A percentile compares a stretch with the other conserved stretches of the same genome.
Evolutionary conservation across 2,329 filamentous ascomycete genomes (phyloP).

Genomic region (Graphilbum sp.): DNA sequence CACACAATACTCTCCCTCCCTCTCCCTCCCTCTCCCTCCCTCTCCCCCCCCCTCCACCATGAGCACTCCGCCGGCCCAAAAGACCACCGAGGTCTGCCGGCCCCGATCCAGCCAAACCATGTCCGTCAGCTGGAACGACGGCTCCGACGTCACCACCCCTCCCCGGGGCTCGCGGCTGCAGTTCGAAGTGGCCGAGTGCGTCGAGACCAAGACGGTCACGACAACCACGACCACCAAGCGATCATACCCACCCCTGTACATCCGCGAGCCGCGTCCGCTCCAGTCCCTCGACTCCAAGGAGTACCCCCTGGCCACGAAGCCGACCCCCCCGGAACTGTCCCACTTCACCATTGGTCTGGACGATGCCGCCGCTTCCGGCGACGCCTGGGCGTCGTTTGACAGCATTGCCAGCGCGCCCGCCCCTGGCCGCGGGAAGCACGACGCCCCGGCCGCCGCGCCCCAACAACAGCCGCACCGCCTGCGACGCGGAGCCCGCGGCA

Average conservation of each 20-base stretch:
- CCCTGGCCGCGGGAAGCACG: no score
- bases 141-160: conserved; percentile 11
- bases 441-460: conserved; percentile 1
- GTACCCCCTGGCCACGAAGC: conserved; percentile 71
- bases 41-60: no score
- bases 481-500: no score
- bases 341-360: conserved; percentile 58
- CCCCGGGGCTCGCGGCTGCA: conserved; percentile 20
- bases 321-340: conserved; percentile 64
- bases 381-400: conserved; percentile 12
- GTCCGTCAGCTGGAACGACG: conserved; percentile 19
- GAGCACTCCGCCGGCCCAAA: conserved; percentile 9
- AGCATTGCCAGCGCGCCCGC: conserved; percentile 2
- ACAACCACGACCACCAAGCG: conserved; percentile 81
- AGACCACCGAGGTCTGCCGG: conserved; percentile 15
- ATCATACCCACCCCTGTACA: conserved; percentile 70
- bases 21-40: no score
- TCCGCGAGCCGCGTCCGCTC: conserved; percentile 56
- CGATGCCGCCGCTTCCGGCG: conserved; percentile 30
- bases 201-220: conserved; percentile 60
- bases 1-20: no score
- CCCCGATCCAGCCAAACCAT: conserved; percentile 19
- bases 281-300: conserved; percentile 68
- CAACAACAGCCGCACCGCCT: no score
- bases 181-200: conserved; percentile 46